phyloP scores from a whole-genome alignment of 139 green algal species.

The Tetraselmis striata region DNA sequence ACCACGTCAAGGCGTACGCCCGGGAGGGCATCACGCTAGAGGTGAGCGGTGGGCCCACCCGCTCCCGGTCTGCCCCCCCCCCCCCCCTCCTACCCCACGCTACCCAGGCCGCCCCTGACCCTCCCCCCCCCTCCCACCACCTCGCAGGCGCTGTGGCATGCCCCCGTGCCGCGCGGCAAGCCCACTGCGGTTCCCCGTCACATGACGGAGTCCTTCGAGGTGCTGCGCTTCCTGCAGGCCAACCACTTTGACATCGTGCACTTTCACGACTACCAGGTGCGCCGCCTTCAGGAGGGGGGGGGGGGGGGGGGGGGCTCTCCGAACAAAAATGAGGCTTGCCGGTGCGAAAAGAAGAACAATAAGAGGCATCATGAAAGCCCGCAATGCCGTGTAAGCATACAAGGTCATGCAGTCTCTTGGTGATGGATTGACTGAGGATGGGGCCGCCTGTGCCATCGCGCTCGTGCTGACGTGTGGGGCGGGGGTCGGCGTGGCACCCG shows the following conservation, averaged over 20 bases:
- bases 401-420: no score
- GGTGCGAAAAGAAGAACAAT: no score
- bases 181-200: conserved; percentile 4
- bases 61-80: background rate
- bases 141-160: background rate
- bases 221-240: conserved; percentile 16
- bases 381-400: no score
- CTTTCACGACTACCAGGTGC: conserved; percentile 25
- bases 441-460: no score
- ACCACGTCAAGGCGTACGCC: conserved; percentile 15
- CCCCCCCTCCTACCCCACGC: background rate
- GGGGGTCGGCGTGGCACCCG: no score
- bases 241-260: conserved; percentile 27
- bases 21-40: conserved; percentile 14
- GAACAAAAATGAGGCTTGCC: no score
- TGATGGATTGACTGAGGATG: no score
- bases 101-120: no score
- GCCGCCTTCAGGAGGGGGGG: no score
- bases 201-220: conserved; percentile 28
- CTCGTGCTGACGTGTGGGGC: no score
- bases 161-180: background rate
- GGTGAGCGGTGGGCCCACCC: conserved; percentile 6
- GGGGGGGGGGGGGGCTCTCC: no score
- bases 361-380: no score
- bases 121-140: background rate